Percentiles rank a stretch among this genome's conserved stretches.
Evolutionary conservation across 2,329 filamentous ascomycete genomes (phyloP).

Genomic region (Ophiostoma sp.): DNA sequence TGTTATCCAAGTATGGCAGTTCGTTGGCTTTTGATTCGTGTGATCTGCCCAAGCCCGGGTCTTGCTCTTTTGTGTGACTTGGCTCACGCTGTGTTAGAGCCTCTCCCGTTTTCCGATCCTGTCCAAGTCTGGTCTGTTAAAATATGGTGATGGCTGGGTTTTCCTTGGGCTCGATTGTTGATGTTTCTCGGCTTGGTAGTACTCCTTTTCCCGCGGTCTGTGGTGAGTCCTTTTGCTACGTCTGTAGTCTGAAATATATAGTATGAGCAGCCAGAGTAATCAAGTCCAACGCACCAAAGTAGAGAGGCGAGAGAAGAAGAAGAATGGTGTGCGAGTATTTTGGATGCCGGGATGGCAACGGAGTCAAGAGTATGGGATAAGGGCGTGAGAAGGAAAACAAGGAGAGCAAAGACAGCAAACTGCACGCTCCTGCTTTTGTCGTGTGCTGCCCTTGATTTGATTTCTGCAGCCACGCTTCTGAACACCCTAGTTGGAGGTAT

Average conservation of each 20-base stretch:
- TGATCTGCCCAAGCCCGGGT: background rate
- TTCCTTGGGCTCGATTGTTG: background rate
- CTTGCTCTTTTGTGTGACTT: background rate
- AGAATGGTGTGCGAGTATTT: too few relatives aligned
- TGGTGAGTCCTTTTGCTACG: background rate
- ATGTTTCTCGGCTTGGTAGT: background rate
- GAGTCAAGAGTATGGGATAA: background rate
- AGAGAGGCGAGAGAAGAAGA: background rate
- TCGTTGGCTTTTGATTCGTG: background rate
- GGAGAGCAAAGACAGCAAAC: background rate
- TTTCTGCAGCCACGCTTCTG: background rate
- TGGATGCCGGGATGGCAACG: too few relatives aligned
- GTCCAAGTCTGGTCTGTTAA: background rate
- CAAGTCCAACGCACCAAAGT: background rate
- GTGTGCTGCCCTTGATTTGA: background rate
- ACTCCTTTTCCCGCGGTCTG: background rate
- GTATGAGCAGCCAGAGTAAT: background rate
- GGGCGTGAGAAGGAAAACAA: background rate
- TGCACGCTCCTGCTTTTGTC: background rate
- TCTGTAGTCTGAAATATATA: background rate
- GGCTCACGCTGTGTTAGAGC: background rate
- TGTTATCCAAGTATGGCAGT: background rate
- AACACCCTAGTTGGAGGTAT: background rate
- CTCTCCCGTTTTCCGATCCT: background rate
- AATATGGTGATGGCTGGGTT: background rate